These are phyloP conservation scores for Pyrenochaeta sp. DNA, from an alignment of 2,329 filamentous ascomycete genomes.

Conservation along the genomic window DNA sequence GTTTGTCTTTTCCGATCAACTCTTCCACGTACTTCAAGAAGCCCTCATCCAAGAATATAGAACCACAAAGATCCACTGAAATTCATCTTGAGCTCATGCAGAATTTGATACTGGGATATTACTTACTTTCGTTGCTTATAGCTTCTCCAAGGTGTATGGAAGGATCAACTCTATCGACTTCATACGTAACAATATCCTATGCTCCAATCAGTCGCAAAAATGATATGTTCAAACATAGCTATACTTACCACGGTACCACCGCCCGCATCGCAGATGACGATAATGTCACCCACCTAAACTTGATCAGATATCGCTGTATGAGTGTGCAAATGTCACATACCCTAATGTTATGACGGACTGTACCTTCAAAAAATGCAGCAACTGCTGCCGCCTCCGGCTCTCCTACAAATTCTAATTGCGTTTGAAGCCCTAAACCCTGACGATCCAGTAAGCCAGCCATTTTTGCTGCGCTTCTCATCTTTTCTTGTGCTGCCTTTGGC, in stretches of 20 bases:
- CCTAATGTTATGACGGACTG: neutral
- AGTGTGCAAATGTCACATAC: neutral
- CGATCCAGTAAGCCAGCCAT: too few relatives aligned
- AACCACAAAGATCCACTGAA: conserved; percentile 8
- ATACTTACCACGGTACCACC: conserved; percentile 9
- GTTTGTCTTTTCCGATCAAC: conserved; percentile 6
- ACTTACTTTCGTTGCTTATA: neutral
- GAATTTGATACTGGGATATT: too few relatives aligned
- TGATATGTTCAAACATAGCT: neutral
- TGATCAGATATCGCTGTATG: neutral
- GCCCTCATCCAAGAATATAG: conserved; percentile 2
- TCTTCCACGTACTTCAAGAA: conserved; percentile 5
- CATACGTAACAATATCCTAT: conserved; percentile 11
- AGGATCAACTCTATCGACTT: conserved; percentile 1
- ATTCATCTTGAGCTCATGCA: neutral
- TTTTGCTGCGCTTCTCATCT: conserved; percentile 7
- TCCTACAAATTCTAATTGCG: conserved; percentile 4
- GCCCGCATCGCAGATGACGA: conserved; percentile 11
- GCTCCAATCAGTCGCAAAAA: neutral
- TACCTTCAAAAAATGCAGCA: conserved; percentile 4
- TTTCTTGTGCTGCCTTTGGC: conserved; percentile 5
- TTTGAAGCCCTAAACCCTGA: neutral
- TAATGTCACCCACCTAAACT: conserved; percentile 3
- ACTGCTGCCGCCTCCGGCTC: conserved; percentile 10
- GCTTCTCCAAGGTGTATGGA: neutral